Evolutionary conservation across 495 filamentous ascomycete genomes (phyloP), one percentile per base, ranked within the genome.

Genomic region (Penicillium turbatum): DNA sequence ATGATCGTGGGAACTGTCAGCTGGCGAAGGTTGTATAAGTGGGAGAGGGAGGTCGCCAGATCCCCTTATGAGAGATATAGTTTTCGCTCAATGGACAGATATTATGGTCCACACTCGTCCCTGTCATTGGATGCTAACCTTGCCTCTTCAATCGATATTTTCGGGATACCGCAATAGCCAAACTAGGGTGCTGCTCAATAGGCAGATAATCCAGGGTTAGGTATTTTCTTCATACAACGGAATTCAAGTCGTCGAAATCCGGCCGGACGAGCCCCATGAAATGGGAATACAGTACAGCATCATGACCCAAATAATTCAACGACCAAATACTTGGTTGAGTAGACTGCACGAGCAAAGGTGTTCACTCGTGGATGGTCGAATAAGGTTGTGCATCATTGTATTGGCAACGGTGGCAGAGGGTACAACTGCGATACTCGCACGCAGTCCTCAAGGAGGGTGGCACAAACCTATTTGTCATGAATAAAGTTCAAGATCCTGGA

Each of bases 381-480:
- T 31, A 19, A 9, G 17, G 29, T 34, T 35, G 26, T 5, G n/a
- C 10, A 46, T 12, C 15, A 10, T 27, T 24, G 6, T 12, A 51
- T 27, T 41, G 24, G 9, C 17, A 42, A 27, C 24, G 10, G 26
- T 34, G 10, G 6, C 43, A 13, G 6, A 29, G 43, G 36, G 16
- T 36, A 54, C 30, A 40, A 13, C 43, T 12, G 39, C 13, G 16
- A 40, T 56, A 51, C 40, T 45, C 45, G 34, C 30, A 46, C 29
- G 30, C 29, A 34, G 43, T 16, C 35, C 9, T 32, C 8, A 10
- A 29, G 31, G 54, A 29, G 53, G 47, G 62, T 65, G 39, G 47
- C 53, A 65, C 62, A 51, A 55, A 19, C 13, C 16, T 16, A 57
- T 43, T 57, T 50, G 38, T 54, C 38, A 55, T 34, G 35, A 31